Percentiles rank a stretch among this genome's conserved stretches.
Evolutionary conservation across 1,284 basidiomycete species (phyloP).

Genomic region (Ganoderma sp.): DNA sequence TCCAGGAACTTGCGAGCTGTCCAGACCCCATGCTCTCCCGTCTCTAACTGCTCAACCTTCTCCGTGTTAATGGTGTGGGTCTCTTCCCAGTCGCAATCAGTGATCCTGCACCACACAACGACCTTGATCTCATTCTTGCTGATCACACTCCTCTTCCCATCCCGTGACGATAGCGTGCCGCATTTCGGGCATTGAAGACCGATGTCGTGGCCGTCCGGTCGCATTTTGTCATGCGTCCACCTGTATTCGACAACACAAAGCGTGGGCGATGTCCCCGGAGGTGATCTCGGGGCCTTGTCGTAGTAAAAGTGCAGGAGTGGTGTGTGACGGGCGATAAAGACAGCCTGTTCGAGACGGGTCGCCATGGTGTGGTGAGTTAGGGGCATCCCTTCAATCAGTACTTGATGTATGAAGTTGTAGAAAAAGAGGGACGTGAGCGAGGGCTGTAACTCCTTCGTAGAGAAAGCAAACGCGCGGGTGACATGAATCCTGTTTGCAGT

Average conservation of each 20-base stretch:
- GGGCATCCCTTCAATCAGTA: neutral
- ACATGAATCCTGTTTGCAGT: neutral
- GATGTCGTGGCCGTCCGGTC: neutral
- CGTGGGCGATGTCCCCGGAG: too few species aligned
- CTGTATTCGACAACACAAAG: neutral
- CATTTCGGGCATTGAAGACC: neutral
- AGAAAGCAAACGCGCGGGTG: neutral
- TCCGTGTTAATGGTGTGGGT: neutral
- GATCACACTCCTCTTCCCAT: neutral
- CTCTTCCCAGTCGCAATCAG: neutral
- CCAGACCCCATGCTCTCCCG: neutral
- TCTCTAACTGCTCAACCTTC: neutral
- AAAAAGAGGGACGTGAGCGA: neutral
- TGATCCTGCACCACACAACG: neutral
- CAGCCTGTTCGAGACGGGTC: neutral
- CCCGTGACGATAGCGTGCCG: neutral
- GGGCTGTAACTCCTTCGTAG: neutral
- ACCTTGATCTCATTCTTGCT: neutral
- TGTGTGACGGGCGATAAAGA: neutral
- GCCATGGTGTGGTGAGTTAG: neutral
- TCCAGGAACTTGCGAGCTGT: neutral
- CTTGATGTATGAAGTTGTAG: neutral
- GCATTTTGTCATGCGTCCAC: neutral
- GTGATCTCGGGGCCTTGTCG: neutral
- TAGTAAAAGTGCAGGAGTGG: neutral